Base-by-base conservation (phyloP, 1,139 yeast genomes). In the Saccharomyces pastorianus region DNA sequence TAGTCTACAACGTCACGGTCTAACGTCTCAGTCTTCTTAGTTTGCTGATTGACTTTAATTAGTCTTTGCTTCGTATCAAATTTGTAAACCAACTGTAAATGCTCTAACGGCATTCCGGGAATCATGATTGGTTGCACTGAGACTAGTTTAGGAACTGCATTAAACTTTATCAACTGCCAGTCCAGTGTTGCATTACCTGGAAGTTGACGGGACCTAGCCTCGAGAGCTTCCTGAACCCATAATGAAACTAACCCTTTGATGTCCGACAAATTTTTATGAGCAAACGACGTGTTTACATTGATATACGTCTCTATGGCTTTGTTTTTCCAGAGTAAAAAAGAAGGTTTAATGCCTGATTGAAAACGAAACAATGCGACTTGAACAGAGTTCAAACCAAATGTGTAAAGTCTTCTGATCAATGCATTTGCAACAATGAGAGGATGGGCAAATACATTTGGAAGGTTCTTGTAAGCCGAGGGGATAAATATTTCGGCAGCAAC, bases 141-240 rank as follows among this genome's bases (percentile, higher is more conserved):
- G 52, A 86, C 76, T 46, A 89, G 75, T 69, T 84, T 86, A 41
- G 97, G 97, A 53, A 82, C 79, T 31, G 77, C 73, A 60, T 82
- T 85, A 64, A 89, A 82, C 59, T 84, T 81, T 46, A 83, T 72
- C 53, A 90, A 75, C 63, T 87, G 85, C 97, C 97, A 90, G 53
- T 80, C 81, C 58, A 88, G 74, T 56, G 78, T 77, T 46, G 81
- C 75, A 56, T 78, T 76, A 17, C 73, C 68, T 23, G 96, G 96
- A 55, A 89, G 75, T 31, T 77, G 71, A 25, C 72, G 69, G 51
- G 76, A 73, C 61, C 89, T 76, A 31, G 75, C 71, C 53, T 74
- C 71, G 53, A 84, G 64, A 7, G 88, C 78, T 58, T 79, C 83
- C 58, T 78, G 83, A 2, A 82, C 88, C 78, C 87, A 85, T 26